These are phyloP conservation scores for Xylaria scruposa DNA, from an alignment of 495 filamentous ascomycete species.

Conservation along the genomic window DNA sequence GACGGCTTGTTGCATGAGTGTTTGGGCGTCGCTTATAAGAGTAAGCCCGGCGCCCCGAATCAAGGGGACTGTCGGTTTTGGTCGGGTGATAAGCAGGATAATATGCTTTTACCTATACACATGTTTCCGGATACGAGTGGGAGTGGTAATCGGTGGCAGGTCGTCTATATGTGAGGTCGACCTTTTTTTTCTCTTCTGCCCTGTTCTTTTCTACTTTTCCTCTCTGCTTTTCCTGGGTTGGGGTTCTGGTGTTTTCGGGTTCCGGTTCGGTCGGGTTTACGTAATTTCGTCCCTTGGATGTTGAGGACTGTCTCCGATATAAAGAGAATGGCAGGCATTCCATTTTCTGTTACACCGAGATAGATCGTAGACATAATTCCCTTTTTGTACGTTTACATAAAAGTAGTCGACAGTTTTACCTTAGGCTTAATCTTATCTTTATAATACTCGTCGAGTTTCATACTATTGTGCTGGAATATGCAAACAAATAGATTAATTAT, in stretches of 20 bases:
- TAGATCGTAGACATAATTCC: not conserved
- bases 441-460: not conserved
- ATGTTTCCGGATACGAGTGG: conserved; percentile 15
- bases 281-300: not conserved
- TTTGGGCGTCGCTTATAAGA: conserved; percentile 32
- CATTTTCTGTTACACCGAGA: not conserved
- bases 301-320: not conserved
- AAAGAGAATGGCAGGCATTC: not conserved
- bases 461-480: not conserved
- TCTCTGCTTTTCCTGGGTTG: not conserved
- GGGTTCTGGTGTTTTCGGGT: not conserved
- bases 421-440: not conserved
- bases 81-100: conserved; percentile 25
- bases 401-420: not conserved
- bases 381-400: not conserved
- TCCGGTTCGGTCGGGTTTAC: not conserved
- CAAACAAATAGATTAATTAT: too few relatives aligned
- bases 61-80: conserved; percentile 32
- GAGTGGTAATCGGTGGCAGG: conserved; percentile 11
- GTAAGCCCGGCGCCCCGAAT: not conserved
- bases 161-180: conserved; percentile 17
- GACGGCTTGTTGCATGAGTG: conserved; percentile 27
- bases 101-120: conserved; percentile 33
- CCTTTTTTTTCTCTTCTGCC: not conserved
- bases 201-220: not conserved